Evolutionary conservation across 2,329 filamentous ascomycete species (phyloP).

Genomic region (Atkinsonella hypoxylon): DNA sequence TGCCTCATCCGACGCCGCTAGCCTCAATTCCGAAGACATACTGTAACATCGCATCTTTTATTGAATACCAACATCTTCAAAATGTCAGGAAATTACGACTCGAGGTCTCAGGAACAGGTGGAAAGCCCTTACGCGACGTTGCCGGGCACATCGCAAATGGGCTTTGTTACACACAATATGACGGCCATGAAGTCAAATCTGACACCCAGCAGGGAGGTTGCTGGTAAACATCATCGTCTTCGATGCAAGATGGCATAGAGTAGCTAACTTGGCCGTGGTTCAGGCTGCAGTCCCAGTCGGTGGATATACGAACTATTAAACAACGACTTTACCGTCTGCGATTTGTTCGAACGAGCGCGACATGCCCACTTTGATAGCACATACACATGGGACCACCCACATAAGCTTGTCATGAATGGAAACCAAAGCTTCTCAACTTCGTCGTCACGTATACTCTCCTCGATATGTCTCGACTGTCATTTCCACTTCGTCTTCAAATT

Average conservation of each 20-base stretch:
- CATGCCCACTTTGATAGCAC: slow-evolving; percentile 18
- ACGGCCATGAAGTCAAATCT: slow-evolving; percentile 21
- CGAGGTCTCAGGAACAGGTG: slow-evolving; percentile 18
- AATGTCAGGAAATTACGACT: slow-evolving; percentile 19
- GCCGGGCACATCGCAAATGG: slow-evolving; percentile 19
- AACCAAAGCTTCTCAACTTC: slow-evolving; percentile 24
- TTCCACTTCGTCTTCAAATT: slow-evolving; percentile 30
- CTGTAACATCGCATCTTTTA: neutral
- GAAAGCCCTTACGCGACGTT: slow-evolving; percentile 19
- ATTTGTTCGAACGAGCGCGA: slow-evolving; percentile 24
- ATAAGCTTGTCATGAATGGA: slow-evolving; percentile 26
- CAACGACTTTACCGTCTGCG: slow-evolving; percentile 24
- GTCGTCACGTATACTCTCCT: slow-evolving; percentile 19
- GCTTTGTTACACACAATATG: slow-evolving; percentile 19
- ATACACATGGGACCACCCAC: slow-evolving; percentile 23
- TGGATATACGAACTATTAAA: slow-evolving; percentile 29
- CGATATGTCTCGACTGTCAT: slow-evolving; percentile 28
- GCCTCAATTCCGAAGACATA: neutral
- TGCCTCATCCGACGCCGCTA: neutral
- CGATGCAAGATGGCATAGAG: too few relatives aligned
- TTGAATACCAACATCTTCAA: neutral
- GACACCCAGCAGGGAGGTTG: slow-evolving; percentile 12
- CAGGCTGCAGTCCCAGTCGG: slow-evolving; percentile 27
- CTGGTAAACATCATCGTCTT: slow-evolving; percentile 14
- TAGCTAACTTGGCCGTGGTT: neutral